Conservation (phyloP, 495 filamentous ascomycete species). For the Saxispiralis lemnorum region DNA sequence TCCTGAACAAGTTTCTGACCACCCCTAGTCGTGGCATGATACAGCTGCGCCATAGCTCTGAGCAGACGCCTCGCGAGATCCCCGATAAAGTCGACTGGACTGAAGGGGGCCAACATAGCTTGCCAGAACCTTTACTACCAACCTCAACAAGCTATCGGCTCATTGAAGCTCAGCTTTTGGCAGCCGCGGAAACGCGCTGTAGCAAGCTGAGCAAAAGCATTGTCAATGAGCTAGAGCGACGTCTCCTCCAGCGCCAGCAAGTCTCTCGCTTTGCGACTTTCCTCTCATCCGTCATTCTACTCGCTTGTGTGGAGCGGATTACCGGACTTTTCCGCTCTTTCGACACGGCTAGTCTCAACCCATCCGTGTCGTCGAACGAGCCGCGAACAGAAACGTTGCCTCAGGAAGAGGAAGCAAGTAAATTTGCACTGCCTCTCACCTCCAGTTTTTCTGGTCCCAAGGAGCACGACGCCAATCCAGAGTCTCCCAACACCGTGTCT, state of each 20-base stretch:
- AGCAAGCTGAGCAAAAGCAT: conserved; percentile 45
- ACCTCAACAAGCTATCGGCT: conserved; percentile 32
- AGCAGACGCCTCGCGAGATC: conserved; percentile 28
- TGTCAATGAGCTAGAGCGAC: conserved; percentile 57
- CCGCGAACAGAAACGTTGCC: too few relatives aligned
- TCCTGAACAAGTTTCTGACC: conserved; percentile 48
- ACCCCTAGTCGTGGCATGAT: conserved; percentile 12
- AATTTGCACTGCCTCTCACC: neutral
- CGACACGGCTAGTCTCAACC: neutral
- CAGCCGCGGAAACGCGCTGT: conserved; percentile 57
- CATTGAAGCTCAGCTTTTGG: conserved; percentile 52
- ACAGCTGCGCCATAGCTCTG: conserved; percentile 34
- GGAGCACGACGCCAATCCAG: neutral
- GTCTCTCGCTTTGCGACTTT: conserved; percentile 58
- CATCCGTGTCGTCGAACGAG: too few relatives aligned
- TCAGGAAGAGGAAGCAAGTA: neutral
- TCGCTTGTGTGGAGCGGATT: conserved; percentile 70
- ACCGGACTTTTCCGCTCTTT: conserved; percentile 48
- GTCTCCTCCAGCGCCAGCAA: conserved; percentile 55
- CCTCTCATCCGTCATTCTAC: conserved; percentile 51
- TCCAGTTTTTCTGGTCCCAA: neutral
- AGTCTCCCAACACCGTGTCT: neutral
- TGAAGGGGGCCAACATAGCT: neutral
- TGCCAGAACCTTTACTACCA: neutral
- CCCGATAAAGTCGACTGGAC: conserved; percentile 20